Evolutionary conservation across 2,329 filamentous ascomycete genomes (phyloP), one percentile per base, ranked within the genome.

Genomic region (Colletotrichum trifolii): DNA sequence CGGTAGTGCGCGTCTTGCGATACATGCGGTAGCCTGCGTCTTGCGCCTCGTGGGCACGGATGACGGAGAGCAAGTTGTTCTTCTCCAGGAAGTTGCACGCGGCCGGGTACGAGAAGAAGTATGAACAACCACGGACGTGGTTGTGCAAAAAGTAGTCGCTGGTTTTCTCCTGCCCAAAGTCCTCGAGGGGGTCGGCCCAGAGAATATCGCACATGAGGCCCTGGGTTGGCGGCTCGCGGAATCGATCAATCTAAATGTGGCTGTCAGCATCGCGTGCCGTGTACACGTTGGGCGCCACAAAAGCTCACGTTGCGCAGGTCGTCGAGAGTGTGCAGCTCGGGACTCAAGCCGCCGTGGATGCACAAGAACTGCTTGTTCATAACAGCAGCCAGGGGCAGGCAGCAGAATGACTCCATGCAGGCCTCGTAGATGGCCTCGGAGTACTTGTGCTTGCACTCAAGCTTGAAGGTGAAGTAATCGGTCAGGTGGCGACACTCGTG

Each of bases 331-430:
- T 98, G 95, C 68, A 99, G 83, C 79, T 99, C 96, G 7, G 96
- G 96, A 77, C 94, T 97, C 71, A 99, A 83, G 68, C 96, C 96
- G 74, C 96, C 96, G 77, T 99, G 96, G 72, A 99, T 98, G 78
- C 96, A 99, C 71, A 99, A 83, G 80, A 99, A 99, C 79, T 99
- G 96, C 85, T 99, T 99, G 87, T 99, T 99, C 96, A 99, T 99
- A 71, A 99, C 90, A 35, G 96, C 96, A 62, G 96, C 96, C 72
- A 99, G 84, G 36, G 96, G 96, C 69, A 99, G 83, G 69, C 91
- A 87, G 82, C 96, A 99, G 85, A 99, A 99, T 0, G 96, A 96
- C 70, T 99, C 95, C 89, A 97, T 97, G 82, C 96, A 98, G 62
- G 96, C 95, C 75, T 99, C 95, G 78, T 99, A 99, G 66, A 99